These are phyloP conservation scores for Fusarium begoniae DNA, from an alignment of 2,329 filamentous ascomycete species.

Conservation along the genomic window DNA sequence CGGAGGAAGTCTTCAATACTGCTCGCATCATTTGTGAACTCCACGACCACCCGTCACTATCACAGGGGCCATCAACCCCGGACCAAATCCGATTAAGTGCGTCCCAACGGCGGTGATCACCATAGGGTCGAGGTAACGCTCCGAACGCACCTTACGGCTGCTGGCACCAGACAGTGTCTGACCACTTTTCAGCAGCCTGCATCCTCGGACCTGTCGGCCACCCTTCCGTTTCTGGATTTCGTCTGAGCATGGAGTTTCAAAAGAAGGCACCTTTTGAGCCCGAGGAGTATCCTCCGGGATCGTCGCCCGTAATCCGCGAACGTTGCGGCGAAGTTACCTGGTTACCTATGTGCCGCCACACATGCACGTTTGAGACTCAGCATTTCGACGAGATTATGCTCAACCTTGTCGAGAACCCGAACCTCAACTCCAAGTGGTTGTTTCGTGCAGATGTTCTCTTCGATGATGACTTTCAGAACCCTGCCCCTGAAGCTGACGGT, in stretches of 20 bases:
- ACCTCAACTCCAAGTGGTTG: constrained; percentile 80
- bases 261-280: constrained; percentile 44
- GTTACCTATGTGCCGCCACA: constrained; percentile 64
- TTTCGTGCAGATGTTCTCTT: constrained; percentile 79
- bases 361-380: constrained; percentile 69
- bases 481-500: not conserved
- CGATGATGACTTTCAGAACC: constrained; percentile 42
- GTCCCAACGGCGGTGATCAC: not conserved
- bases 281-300: constrained; percentile 40
- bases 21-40: not conserved
- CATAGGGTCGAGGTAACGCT: not conserved
- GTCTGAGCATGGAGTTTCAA: constrained; percentile 23
- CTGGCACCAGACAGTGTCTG: constrained; percentile 2
- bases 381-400: constrained; percentile 74
- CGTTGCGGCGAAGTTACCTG: constrained; percentile 48
- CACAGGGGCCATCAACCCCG: not conserved
- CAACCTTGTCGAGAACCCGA: constrained; percentile 81
- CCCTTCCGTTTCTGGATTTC: constrained; percentile 1
- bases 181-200: constrained; percentile 6
- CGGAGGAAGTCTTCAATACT: not conserved
- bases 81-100: not conserved
- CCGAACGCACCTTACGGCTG: not conserved
- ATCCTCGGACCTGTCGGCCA: constrained; percentile 1
- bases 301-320: constrained; percentile 43
- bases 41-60: not conserved